Conservation (phyloP, 345 rosid species). For the Aquilaria yunnanensis region DNA sequence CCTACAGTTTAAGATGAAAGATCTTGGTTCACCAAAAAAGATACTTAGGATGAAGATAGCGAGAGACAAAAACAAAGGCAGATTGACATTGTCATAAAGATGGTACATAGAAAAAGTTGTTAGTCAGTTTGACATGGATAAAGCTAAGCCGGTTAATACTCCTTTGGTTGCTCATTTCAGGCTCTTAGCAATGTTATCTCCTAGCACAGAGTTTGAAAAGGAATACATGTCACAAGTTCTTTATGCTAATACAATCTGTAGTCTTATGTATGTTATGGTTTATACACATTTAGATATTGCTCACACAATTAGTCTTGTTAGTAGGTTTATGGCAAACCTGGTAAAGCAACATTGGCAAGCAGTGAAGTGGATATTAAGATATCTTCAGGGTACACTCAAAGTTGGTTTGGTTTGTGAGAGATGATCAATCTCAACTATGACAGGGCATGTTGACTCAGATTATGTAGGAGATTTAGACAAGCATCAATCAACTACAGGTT, state of each 20-base stretch:
- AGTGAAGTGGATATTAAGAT: background rate
- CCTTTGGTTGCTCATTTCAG: background rate
- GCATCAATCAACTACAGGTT: too few species aligned
- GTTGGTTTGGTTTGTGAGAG: background rate
- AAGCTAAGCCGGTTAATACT: background rate
- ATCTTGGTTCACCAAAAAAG: background rate
- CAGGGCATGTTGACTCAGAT: background rate
- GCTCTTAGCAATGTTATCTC: background rate
- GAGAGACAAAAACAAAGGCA: background rate
- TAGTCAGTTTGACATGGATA: background rate
- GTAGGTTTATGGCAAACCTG: background rate
- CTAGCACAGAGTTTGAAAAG: background rate
- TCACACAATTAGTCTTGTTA: background rate
- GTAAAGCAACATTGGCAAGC: background rate
- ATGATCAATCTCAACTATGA: background rate
- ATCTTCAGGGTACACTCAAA: background rate
- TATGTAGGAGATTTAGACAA: too few species aligned
- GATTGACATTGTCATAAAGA: too few species aligned
- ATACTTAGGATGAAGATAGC: background rate
- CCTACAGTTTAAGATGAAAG: background rate
- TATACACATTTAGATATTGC: background rate
- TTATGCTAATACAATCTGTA: background rate
- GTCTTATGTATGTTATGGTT: background rate
- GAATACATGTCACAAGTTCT: background rate
- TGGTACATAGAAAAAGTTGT: background rate